phyloP scores from a whole-genome alignment of 1,139 yeast genomes.

The Candida gigantensis region DNA sequence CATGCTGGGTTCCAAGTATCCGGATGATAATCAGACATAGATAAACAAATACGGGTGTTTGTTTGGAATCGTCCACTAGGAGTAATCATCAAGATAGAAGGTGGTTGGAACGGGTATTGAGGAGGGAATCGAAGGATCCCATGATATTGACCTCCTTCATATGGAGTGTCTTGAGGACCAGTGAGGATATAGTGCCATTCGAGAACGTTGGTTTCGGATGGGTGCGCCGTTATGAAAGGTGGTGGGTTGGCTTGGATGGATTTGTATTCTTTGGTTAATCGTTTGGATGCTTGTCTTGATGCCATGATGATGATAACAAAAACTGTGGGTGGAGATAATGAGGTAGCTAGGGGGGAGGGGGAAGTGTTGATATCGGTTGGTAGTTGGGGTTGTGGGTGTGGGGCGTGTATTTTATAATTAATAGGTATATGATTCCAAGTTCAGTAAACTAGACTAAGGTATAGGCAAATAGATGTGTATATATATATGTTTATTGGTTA shows the following conservation, averaged over 20 bases:
- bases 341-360: not conserved
- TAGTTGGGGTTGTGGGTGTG: too few relatives aligned
- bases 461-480: too few relatives aligned
- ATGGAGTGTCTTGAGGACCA: slow-evolving; percentile 89
- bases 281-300: slow-evolving; percentile 51
- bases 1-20: slow-evolving; percentile 95
- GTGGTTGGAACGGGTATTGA: slow-evolving; percentile 92
- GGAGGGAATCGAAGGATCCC: slow-evolving; percentile 82
- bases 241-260: slow-evolving; percentile 73
- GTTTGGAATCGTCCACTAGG: slow-evolving; percentile 83
- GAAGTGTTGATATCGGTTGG: not conserved
- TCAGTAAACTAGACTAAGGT: too few relatives aligned
- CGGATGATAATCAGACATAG: slow-evolving; percentile 92
- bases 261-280: slow-evolving; percentile 79
- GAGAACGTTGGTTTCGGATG: slow-evolving; percentile 74
- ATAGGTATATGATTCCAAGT: too few relatives aligned
- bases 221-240: slow-evolving; percentile 80
- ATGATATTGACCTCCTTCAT: slow-evolving; percentile 84
- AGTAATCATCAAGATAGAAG: slow-evolving; percentile 84
- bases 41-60: slow-evolving; percentile 76
- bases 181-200: slow-evolving; percentile 78
- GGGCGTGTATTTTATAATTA: too few relatives aligned
- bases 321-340: not conserved
- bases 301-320: slow-evolving; percentile 29
- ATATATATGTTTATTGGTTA: too few relatives aligned